Conservation (phyloP, 2,329 filamentous ascomycete genomes). For the Neonectria ditissima region DNA sequence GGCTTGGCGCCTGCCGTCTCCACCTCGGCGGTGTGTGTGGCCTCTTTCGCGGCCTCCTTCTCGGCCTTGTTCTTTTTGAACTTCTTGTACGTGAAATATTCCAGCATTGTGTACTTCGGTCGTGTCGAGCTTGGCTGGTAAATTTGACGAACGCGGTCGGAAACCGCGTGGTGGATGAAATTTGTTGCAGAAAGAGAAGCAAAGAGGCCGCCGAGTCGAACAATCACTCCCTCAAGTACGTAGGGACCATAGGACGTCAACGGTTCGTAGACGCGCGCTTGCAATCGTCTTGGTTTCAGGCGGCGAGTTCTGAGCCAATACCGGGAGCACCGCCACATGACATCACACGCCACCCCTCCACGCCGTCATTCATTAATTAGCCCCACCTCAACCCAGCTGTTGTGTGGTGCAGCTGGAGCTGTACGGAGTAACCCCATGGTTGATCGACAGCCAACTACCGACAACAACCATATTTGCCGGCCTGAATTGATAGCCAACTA, state of each 20-base stretch:
- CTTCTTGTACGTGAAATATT: conserved; percentile 73
- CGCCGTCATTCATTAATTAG: conserved; percentile 3
- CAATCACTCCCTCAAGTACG: conserved; percentile 8
- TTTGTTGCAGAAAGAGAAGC: conserved; percentile 27
- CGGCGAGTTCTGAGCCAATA: conserved; percentile 21
- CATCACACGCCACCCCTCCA: conserved; percentile 29
- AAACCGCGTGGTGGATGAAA: conserved; percentile 4
- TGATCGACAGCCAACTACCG: conserved; percentile 35
- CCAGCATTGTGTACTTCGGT: conserved; percentile 61
- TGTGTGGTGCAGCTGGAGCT: not conserved
- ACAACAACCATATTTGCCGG: conserved; percentile 4
- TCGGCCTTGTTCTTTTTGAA: conserved; percentile 69
- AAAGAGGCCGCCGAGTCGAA: conserved; percentile 38
- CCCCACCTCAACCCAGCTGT: conserved; percentile 22
- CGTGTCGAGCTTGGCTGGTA: conserved; percentile 13
- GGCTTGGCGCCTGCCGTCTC: conserved; percentile 29
- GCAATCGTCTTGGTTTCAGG: conserved; percentile 34
- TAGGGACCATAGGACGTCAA: conserved; percentile 17
- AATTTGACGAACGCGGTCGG: not conserved
- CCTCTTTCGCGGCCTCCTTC: conserved; percentile 52
- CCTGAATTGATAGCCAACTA: conserved; percentile 18
- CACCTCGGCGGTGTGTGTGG: conserved; percentile 32
- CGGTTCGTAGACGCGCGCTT: conserved; percentile 41
- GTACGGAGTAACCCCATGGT: conserved; percentile 33
- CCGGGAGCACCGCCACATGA: conserved; percentile 48